Evolutionary conservation across 1,284 basidiomycete genomes (phyloP), one percentile per base, ranked within the genome.

Genomic region (Fomitopsis schrenkii): DNA sequence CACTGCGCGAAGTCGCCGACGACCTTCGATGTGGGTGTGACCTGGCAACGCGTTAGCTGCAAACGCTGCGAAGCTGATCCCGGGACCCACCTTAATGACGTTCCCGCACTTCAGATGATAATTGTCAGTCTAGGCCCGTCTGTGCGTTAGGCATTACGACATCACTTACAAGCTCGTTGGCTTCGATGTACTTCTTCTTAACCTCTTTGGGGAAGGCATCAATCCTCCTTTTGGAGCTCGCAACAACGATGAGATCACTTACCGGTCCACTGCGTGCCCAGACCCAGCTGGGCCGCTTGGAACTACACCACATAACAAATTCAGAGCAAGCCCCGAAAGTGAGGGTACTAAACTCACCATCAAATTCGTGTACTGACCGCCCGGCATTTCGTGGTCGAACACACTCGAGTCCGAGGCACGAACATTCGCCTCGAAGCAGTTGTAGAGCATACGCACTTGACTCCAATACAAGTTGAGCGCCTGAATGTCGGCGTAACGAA

Each of bases 331-430:
- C 36, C 26, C 52, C 36, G 4, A 22, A 58, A 63, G 12, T 41
- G 48, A 33, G 48, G 44, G 9, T 26, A 59, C 42, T 53, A 57
- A 59, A 45, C 83, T 56, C 70, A 93, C 91, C 91, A 94, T 94
- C 67, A 97, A 78, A 79, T 97, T 97, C 60, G 94, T 97, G 79
- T 96, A 97, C 75, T 97, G 94, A 56, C 96, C 97, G 76, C 97
- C 97, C 58, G 97, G 97, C 97, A 99, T 99, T 80, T 99, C 96
- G 80, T 99, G 97, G 74, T 97, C 96, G 74, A 98, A 99, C 63
- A 98, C 96, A 78, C 93, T 95, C 52, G 94, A 97, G 76, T 97
- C 94, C 52, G 95, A 97, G 30, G 96, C 94, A 64, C 95, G 89
- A 70, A 99, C 96, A 72, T 98, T 98, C 65, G 97, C 97, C 78